Base-by-base conservation (phyloP, 2,329 filamentous ascomycete species). In the Byssochlamys sp. region DNA sequence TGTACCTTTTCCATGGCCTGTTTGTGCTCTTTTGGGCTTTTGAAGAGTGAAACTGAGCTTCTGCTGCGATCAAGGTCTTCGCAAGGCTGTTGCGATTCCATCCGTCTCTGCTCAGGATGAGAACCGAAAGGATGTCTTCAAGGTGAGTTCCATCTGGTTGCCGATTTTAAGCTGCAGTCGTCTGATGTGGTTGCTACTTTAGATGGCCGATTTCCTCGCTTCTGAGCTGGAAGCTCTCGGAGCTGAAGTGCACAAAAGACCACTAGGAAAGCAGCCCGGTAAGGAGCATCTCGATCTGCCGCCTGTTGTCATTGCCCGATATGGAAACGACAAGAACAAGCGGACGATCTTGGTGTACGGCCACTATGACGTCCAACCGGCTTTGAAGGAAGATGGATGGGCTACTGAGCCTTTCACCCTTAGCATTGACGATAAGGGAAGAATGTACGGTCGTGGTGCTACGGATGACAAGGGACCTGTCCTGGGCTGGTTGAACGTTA, bases 391-490 rank as follows among this genome's bases (percentile, higher is more conserved):
- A 65, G 94, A 99, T 67, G 94, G 94, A 63, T 99, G 94, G 94
- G 86, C 87, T 56, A 96, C 92, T 2, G 89, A 97, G 73, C 94
- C 94, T 4, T 99, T 97, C 74, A 85, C 89, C 60, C 82, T 99
- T 63, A 88, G 83, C 28, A 83, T 97, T 58, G 91, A 95, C 70
- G 86, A 91, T 62, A 89, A 96, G 76, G 92, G 86, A 61, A 87
- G 91, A 70, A 99, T 99, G 94, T 96, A 88, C 69, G 94, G 94
- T 60, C 89, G 94, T 71, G 94, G 94, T 62, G 88, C 89, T 69
- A 99, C 94, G 33, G 94, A 99, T 71, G 94, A 99, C 78, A 99
- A 99, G 81, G 94, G 94, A 1, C 94, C 94, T 19, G 92, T 99
- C 27, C 80, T 99, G 57, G 94, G 94, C 66, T 99, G 94, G 94